A percentile compares a stretch with the other conserved stretches of the same genome.
Conservation (phyloP, 2,329 filamentous ascomycete genomes). For the Penicillium expansum region DNA sequence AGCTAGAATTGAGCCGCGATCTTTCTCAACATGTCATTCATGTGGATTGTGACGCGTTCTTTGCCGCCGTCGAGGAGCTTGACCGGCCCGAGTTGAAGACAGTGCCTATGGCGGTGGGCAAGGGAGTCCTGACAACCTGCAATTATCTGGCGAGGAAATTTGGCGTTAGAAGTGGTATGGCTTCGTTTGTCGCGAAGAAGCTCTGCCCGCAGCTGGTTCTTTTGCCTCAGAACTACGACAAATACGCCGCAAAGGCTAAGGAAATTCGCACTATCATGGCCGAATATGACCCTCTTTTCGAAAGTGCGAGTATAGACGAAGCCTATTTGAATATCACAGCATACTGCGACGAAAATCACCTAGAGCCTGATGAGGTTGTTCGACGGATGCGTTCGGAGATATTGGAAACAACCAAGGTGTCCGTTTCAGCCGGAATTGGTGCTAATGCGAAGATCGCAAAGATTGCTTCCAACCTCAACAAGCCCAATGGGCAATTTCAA, state of each 20-base stretch:
- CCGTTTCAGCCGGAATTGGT: slow-evolving; percentile 90
- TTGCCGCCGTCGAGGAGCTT: slow-evolving; percentile 85
- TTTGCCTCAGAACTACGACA: slow-evolving; percentile 80
- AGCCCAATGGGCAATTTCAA: slow-evolving; percentile 88
- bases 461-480: slow-evolving; percentile 92
- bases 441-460: slow-evolving; percentile 92
- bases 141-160: slow-evolving; percentile 91
- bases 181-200: slow-evolving; percentile 90
- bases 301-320: slow-evolving; percentile 93
- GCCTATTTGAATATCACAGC: slow-evolving; percentile 92
- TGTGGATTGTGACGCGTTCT: slow-evolving; percentile 96
- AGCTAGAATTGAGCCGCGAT: slow-evolving; percentile 76
- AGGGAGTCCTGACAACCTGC: slow-evolving; percentile 66
- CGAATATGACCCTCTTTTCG: slow-evolving; percentile 85
- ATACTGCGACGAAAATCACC: slow-evolving; percentile 69
- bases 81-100: slow-evolving; percentile 80
- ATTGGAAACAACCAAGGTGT: slow-evolving; percentile 72
- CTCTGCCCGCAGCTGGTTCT: slow-evolving; percentile 83
- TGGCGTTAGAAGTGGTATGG: slow-evolving; percentile 93
- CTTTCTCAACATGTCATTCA: slow-evolving; percentile 84
- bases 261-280: slow-evolving; percentile 80
- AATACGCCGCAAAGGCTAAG: slow-evolving; percentile 85
- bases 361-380: slow-evolving; percentile 71
- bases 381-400: slow-evolving; percentile 75
- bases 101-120: slow-evolving; percentile 87